A percentile compares a stretch with the other conserved stretches of the same genome.
Conservation (phyloP, 1,139 yeast genomes). For the Magnusiomyces paraingens region DNA sequence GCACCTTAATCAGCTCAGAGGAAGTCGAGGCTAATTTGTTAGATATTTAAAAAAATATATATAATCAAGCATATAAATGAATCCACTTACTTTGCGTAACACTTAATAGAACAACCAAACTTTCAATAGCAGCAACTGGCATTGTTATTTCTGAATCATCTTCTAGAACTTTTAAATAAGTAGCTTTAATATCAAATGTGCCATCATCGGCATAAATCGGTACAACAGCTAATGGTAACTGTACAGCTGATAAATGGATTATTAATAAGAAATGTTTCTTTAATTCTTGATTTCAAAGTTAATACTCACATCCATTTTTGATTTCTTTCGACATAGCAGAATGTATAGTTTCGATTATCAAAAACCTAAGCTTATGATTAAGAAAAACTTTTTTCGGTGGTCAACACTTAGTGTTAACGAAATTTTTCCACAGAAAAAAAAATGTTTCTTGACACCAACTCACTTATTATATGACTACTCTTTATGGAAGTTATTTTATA, state of each 20-base stretch:
- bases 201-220: conserved; percentile 13
- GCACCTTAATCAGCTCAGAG: conserved; percentile 78
- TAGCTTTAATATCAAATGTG: conserved; percentile 68
- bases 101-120: conserved; percentile 74
- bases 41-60: neutral
- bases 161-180: conserved; percentile 69
- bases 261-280: neutral
- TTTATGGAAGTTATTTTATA: no score
- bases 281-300: neutral
- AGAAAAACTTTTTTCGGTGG: no score
- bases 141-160: conserved; percentile 94
- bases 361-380: no score
- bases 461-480: no score
- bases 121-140: conserved; percentile 99
- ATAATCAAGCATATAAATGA: neutral
- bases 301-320: neutral
- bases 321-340: neutral
- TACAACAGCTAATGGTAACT: conserved; percentile 4
- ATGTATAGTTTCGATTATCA: no score
- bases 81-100: conserved; percentile 55
- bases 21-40: conserved; percentile 58
- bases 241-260: neutral
- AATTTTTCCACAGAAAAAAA: no score
- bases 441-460: no score
- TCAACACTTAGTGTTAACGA: no score